phyloP scores from a whole-genome alignment of 2,329 filamentous ascomycete genomes.

The Keithomyces neogunnii region DNA sequence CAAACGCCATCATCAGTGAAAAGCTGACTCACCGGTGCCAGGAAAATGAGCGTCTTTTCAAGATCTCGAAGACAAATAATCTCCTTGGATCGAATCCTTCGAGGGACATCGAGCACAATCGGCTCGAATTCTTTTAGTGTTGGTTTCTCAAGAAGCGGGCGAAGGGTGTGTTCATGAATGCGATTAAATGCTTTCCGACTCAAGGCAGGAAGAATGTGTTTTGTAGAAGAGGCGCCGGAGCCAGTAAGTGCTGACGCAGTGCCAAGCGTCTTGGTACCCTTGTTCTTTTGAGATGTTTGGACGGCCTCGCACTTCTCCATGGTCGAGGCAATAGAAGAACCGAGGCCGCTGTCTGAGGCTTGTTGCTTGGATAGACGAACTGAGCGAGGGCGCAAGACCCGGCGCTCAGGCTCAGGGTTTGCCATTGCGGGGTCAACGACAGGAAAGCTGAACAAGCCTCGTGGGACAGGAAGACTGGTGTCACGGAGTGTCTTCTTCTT shows the following conservation, averaged over 20 bases:
- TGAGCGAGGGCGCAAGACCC: constrained; percentile 44
- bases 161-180: constrained; percentile 71
- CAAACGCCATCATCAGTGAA: constrained; percentile 46
- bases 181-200: constrained; percentile 63
- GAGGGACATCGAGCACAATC: constrained; percentile 69
- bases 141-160: constrained; percentile 66
- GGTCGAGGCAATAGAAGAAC: constrained; percentile 65
- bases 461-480: constrained; percentile 51
- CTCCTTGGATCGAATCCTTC: constrained; percentile 72
- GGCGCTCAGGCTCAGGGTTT: constrained; percentile 33
- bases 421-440: constrained; percentile 42
- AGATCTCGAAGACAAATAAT: constrained; percentile 88
- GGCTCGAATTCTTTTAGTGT: constrained; percentile 72
- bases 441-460: constrained; percentile 49
- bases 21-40: constrained; percentile 81
- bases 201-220: constrained; percentile 49
- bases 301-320: constrained; percentile 39
- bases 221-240: constrained; percentile 42
- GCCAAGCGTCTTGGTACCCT: constrained; percentile 23
- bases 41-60: constrained; percentile 85
- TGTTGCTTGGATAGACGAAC: constrained; percentile 55
- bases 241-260: constrained; percentile 51
- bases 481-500: constrained; percentile 34
- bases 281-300: constrained; percentile 18
- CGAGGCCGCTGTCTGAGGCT: constrained; percentile 80